A percentile compares a stretch with the other conserved stretches of the same genome.
Conservation (phyloP, 768 basidiomycete species). For the Cyclocybe cylindracea region DNA sequence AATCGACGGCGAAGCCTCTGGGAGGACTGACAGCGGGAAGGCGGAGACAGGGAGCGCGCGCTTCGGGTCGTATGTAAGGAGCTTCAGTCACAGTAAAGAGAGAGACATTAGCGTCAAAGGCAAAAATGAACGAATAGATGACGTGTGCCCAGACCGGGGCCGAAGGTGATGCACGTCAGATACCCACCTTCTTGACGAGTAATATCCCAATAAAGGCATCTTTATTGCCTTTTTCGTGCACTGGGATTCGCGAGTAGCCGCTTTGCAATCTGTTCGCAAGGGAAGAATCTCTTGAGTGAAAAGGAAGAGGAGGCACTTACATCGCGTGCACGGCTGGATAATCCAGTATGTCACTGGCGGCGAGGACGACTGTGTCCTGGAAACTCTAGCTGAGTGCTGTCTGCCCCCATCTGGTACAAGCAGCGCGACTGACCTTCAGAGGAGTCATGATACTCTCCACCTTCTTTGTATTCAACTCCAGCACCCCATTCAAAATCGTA, state of each 20-base stretch:
- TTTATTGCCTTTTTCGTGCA: slow-evolving; percentile 75
- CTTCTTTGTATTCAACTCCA: slow-evolving; percentile 75
- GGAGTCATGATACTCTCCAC: slow-evolving; percentile 83
- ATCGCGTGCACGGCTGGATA: slow-evolving; percentile 75
- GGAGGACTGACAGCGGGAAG: slow-evolving; percentile 81
- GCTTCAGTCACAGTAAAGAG: slow-evolving; percentile 38
- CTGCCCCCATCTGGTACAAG: slow-evolving; percentile 12
- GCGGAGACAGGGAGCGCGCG: slow-evolving; percentile 69
- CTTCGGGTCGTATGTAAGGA: slow-evolving; percentile 86
- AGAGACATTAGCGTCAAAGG: slow-evolving; percentile 9
- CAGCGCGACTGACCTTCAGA: slow-evolving; percentile 48
- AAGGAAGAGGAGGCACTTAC: slow-evolving; percentile 34
- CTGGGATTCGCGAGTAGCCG: slow-evolving; percentile 91
- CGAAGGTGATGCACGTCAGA: too few relatives aligned
- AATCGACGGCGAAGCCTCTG: slow-evolving; percentile 86
- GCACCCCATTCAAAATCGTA: slow-evolving; percentile 74
- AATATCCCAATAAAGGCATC: slow-evolving; percentile 81
- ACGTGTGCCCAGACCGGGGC: slow-evolving; percentile 49
- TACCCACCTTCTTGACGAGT: slow-evolving; percentile 58
- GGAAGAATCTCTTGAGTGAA: background rate
- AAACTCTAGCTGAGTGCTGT: background rate
- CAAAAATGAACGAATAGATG: slow-evolving; percentile 60
- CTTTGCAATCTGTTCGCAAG: slow-evolving; percentile 51
- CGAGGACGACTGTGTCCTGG: slow-evolving; percentile 82
- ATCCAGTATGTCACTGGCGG: slow-evolving; percentile 76